A percentile compares a stretch with the other conserved stretches of the same genome.
Conservation (phyloP, 164 flowering plant species). For the Vitis cinerea region DNA sequence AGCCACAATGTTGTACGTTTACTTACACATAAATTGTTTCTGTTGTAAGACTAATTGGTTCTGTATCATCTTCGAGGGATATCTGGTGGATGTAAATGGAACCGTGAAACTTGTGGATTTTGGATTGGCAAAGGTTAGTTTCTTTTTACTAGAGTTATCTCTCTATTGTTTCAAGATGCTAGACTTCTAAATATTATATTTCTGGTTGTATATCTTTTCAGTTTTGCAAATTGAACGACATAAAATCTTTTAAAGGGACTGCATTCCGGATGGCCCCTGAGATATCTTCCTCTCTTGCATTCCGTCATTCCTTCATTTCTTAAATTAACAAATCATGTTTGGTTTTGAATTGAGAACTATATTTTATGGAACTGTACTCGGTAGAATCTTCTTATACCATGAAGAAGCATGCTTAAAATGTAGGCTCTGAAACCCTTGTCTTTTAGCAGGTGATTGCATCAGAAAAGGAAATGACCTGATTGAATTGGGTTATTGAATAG, state of each 20-base stretch:
- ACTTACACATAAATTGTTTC: neutral
- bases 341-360: too few relatives aligned
- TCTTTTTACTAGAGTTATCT: too few relatives aligned
- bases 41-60: neutral
- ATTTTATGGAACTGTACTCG: neutral
- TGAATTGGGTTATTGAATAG: too few relatives aligned
- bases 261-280: constrained; percentile 54
- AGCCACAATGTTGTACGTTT: too few relatives aligned
- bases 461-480: too few relatives aligned
- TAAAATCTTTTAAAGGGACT: constrained; percentile 44
- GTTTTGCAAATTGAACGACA: constrained; percentile 39
- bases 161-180: neutral
- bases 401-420: too few relatives aligned
- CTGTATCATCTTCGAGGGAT: constrained; percentile 24
- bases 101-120: constrained; percentile 29
- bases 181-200: neutral
- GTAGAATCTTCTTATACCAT: too few relatives aligned
- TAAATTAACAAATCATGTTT: too few relatives aligned
- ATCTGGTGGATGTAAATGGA: constrained; percentile 41
- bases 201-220: constrained; percentile 13
- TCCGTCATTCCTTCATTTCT: too few relatives aligned
- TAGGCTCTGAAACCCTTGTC: too few relatives aligned
- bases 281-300: constrained; percentile 19
- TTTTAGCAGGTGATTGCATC: too few relatives aligned
- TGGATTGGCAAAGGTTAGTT: too few relatives aligned